Base-by-base conservation (phyloP, 2,329 filamentous ascomycete genomes). In the Botrytis paeoniae region DNA sequence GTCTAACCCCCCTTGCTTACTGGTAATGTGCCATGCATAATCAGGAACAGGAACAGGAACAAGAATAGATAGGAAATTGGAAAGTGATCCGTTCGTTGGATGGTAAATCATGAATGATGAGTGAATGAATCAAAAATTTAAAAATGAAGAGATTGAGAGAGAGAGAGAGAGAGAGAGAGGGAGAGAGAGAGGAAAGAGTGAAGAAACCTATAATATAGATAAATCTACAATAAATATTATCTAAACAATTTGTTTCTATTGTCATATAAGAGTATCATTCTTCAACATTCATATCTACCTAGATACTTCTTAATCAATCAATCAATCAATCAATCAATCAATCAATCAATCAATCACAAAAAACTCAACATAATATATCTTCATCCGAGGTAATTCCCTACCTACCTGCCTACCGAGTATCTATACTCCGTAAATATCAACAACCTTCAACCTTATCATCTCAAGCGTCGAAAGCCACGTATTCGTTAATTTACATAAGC, bases 21-120 rank as follows among this genome's bases (percentile, higher is more conserved):
- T 62, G 60, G 37, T 62, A 62, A 62, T 39, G 60, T 62, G 60
- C 35, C 35, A 39, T 39, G 60, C 35, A 62, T 39, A 62, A n/a
- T n/a, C 60, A 62, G 60, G 32, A 35, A 25, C 35, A 25, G 32
- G 59, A 12, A 22, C 22, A 37, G 29, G 32, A n/a, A n/a, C n/a
- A n/a, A n/a, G 20, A 35, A 60, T 14, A 37, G 20, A 61, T 35
- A 25, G 35, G 35, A 39, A 39, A 61, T 61, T 39, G 59, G 22
- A 61, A 61, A n/a, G 59, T 61, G 59, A 61, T 61, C 22, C 48
- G 25, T 51, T 51, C 9, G 57, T 37, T 25, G 32, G 14, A 8
- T 39, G 59, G 20, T 59, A 29, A 59, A 32, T 35, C n/a, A 59
- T 59, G 29, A 59, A 12, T 20, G 18, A 60, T 37, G 57, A 37